Evolutionary conservation across 202 grass and related monocot genomes (phyloP), one percentile per base, ranked within the genome.

Genomic region (Panicum hallii): DNA sequence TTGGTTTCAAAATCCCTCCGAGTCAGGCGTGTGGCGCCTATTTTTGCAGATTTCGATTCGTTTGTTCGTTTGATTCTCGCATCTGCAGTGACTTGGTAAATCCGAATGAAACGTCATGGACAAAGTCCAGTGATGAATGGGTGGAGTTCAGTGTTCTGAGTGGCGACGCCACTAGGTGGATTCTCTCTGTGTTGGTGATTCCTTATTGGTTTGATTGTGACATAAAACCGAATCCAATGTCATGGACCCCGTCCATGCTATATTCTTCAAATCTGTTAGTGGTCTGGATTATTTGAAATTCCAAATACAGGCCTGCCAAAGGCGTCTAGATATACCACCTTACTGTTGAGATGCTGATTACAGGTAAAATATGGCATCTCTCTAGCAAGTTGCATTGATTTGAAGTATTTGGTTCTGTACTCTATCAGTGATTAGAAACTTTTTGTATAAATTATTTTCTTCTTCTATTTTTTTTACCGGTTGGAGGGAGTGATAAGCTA

Each of bases 121-220:
- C 36, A 45, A 45, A 50, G 26, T 15, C 36, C 34, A 69, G 68
- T 69, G 68, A 77, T 75, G 68, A 70, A 46, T 79, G 26, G 3
- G 42, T 32, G 22, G 75, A 68, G 43, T 79, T 70, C 22, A 68
- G 63, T 75, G 47, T 46, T 62, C 50, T 14, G 14, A 49, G 62
- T 48, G 54, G 36, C 49, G 84, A 79, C 38, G 84, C 50, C 48
- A 72, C 67, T 77, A 53, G 9, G 74, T 72, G 57, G 79, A 75
- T 84, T 75, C 79, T 75, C 45, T 43, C 8, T 50, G 54, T 64
- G 70, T 63, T 80, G 75, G 46, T 71, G 80, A 80, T 83, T 90
- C 69, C 68, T 90, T 69, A 47, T 75, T 79, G 7, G 20, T 69
- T 52, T 87, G 89, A 90, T 71, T 64, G 84, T 16, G 84, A 90